Conservation (phyloP, 108 stramenopile species). For the Cyclotella distinguenda region DNA sequence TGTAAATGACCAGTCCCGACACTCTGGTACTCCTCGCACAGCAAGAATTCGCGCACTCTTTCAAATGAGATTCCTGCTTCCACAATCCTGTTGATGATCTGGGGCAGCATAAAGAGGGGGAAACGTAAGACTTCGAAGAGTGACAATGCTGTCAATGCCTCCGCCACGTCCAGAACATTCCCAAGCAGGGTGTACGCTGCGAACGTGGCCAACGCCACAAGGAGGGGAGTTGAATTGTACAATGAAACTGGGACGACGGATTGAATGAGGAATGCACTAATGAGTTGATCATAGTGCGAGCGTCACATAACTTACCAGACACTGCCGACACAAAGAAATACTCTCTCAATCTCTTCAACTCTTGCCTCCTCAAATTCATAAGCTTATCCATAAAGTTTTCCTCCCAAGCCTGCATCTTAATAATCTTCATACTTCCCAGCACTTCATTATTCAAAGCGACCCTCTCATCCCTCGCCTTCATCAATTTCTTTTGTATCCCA, state of each 20-base stretch:
- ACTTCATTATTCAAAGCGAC: conserved; percentile 88
- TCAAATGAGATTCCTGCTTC: conserved; percentile 88
- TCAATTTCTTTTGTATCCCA: conserved; percentile 70
- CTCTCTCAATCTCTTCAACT: conserved; percentile 58
- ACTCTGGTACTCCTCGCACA: conserved; percentile 61
- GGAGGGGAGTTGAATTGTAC: conserved; percentile 68
- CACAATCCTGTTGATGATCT: conserved; percentile 89
- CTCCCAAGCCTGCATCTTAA: conserved; percentile 97
- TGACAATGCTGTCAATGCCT: conserved; percentile 82
- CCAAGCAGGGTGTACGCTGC: conserved; percentile 73
- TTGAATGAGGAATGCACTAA: too few relatives aligned
- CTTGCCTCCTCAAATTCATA: conserved; percentile 57
- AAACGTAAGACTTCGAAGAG: conserved; percentile 93
- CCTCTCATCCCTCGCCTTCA: conserved; percentile 84
- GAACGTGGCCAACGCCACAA: conserved; percentile 92
- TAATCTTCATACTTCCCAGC: conserved; percentile 82
- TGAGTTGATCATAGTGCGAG: too few relatives aligned
- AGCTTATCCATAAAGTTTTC: conserved; percentile 63
- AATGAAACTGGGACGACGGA: conserved; percentile 30
- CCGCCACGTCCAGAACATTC: conserved; percentile 69
- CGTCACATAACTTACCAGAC: conserved; percentile 20
- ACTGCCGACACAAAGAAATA: conserved; percentile 57
- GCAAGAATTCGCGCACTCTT: conserved; percentile 77
- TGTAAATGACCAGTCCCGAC: conserved; percentile 50
- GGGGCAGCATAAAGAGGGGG: conserved; percentile 93